A percentile compares a stretch with the other conserved stretches of the same genome.
Evolutionary conservation across 1,139 yeast genomes (phyloP).

Genomic region (Yamadazyma atlantica): DNA sequence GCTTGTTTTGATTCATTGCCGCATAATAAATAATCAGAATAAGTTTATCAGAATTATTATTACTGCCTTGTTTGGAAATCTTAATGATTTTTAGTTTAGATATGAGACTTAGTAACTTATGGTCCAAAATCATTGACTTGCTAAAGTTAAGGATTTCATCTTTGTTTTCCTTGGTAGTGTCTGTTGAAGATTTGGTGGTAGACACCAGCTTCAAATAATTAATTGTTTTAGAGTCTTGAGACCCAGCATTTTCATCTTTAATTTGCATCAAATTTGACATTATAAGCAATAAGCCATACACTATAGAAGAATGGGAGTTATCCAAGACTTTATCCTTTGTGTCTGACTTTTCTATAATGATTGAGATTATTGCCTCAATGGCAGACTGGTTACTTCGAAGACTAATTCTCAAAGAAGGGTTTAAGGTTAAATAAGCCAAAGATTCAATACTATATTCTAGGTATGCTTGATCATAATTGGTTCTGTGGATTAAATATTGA

Average conservation of each 20-base stretch:
- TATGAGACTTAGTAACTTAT: constrained; percentile 27
- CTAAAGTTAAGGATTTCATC: constrained; percentile 32
- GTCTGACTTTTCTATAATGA: constrained; percentile 11
- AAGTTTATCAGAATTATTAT: constrained; percentile 15
- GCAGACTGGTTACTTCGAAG: constrained; percentile 34
- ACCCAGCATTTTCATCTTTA: constrained; percentile 18
- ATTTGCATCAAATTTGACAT: constrained; percentile 37
- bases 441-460: constrained; percentile 40
- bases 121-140: constrained; percentile 23
- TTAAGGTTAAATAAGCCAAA: constrained; percentile 46
- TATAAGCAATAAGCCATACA: constrained; percentile 40
- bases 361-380: constrained; percentile 20
- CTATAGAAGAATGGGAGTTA: constrained; percentile 16
- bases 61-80: constrained; percentile 7
- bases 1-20: constrained; percentile 24
- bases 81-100: constrained; percentile 25
- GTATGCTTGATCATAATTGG: constrained; percentile 3
- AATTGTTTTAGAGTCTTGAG: constrained; percentile 19
- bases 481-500: constrained; percentile 15
- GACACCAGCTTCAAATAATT: constrained; percentile 37
- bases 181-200: constrained; percentile 20
- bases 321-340: constrained; percentile 1
- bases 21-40: constrained; percentile 26
- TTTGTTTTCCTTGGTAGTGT: constrained; percentile 23
- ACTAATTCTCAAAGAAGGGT: constrained; percentile 26